Base-by-base conservation (phyloP, 192 early-diverging fungal genomes). In the Chytriomyces confervae region DNA sequence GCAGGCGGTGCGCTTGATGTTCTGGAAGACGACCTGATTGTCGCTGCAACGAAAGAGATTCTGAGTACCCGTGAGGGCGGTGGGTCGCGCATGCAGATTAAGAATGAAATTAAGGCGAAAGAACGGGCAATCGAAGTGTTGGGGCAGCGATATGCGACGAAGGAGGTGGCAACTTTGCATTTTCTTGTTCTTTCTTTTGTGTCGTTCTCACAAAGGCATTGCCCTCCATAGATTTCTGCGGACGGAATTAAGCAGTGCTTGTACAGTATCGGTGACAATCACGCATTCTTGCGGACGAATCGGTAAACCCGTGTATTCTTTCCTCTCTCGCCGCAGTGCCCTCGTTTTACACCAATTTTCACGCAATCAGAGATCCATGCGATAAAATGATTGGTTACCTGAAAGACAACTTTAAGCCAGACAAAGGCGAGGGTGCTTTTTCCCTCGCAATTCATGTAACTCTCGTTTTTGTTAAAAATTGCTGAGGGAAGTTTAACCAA, bases 211-310 rank as follows among this genome's bases (percentile, higher is more conserved):
- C 18, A 1, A n/a, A 61, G 27, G 43, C 43, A 36, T 36, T 36
- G 4, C 36, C 36, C 3, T 36, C 36, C 36, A 36, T 36, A 77
- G 43, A 43, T 84, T 13, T 44, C 79, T 4, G 72, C 74, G 7
- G 82, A 85, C 24, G 48, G 45, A 4, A 93, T 99, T 74, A 84
- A 86, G 49, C 90, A 90, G 67, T 97, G 96, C 76, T 86, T 99
- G 20, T 97, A 99, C 82, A 94, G 93, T 66, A 98, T 99, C 79
- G 98, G 98, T 66, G 98, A 99, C 78, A 98, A 99, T 82, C 94
- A 98, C 83, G 91, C 93, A 44, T 99, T 95, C 84, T 83, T 99
- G 81, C 84, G 96, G 64, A 79, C 77, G 7, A 79, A 79, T 65
- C 53, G 90, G 77, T 79, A 23, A 49, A 18, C 46, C 27, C 29